These are phyloP conservation scores for Colletotrichum cuscutae DNA, from an alignment of 2,329 filamentous ascomycete species.

Conservation along the genomic window DNA sequence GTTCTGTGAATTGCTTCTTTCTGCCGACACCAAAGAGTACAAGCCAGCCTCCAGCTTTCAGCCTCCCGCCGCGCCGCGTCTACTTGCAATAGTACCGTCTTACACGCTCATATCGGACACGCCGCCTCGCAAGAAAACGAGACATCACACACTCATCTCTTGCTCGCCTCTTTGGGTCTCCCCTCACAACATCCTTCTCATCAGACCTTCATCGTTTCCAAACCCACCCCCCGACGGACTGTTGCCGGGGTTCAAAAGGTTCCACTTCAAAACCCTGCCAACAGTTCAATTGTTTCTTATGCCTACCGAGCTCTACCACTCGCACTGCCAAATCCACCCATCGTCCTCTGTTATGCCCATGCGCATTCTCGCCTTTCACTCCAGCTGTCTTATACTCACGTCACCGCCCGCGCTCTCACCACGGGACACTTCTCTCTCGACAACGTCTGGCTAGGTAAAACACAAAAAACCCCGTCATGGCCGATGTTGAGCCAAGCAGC, in stretches of 20 bases:
- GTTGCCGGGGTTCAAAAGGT: slow-evolving; percentile 22
- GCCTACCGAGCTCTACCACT: slow-evolving; percentile 24
- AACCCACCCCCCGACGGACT: slow-evolving; percentile 4
- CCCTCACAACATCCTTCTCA: slow-evolving; percentile 3
- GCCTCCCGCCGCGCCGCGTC: background rate
- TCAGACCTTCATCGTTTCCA: slow-evolving; percentile 17
- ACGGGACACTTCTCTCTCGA: background rate
- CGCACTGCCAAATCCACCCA: slow-evolving; percentile 29
- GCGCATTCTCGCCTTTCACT: slow-evolving; percentile 11
- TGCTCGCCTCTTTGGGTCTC: background rate
- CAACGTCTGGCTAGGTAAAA: slow-evolving; percentile 10
- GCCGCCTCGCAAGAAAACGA: background rate
- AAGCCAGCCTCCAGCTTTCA: background rate
- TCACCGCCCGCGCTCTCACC: slow-evolving; percentile 8
- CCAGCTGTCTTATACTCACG: slow-evolving; percentile 29
- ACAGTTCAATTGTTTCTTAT: slow-evolving; percentile 30
- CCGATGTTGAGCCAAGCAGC: slow-evolving; percentile 32
- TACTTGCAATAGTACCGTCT: background rate
- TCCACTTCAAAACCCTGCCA: slow-evolving; percentile 28
- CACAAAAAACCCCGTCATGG: slow-evolving; percentile 24
- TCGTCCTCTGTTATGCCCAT: slow-evolving; percentile 27
- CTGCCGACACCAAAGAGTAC: background rate
- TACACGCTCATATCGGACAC: background rate
- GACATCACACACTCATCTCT: background rate
- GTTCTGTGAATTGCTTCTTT: slow-evolving; percentile 29